Evolutionary conservation across 2,329 filamentous ascomycete genomes (phyloP), one percentile per base, ranked within the genome.

Genomic region (Fusarium staphyleae): DNA sequence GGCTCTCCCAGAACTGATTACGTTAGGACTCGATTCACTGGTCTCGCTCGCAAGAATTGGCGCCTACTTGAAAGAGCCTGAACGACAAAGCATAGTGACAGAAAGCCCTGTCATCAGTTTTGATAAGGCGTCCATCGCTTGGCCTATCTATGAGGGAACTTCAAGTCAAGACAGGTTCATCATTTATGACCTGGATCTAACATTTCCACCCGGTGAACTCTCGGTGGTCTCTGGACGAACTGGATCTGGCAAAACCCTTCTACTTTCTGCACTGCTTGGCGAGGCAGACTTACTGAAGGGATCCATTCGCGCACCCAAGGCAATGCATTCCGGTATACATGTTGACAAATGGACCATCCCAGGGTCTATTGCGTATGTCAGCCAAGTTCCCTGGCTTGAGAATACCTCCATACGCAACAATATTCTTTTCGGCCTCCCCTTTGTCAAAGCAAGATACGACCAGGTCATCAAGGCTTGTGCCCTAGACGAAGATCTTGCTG

Each of bases 301-400:
- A 1, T 77, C 73, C 4, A 76, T 93, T 40, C 79, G 80, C 22
- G 75, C 81, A 2, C 84, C 83, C 1, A 72, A 67, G 12, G 71
- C 80, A 1, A 62, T 76, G 0, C 70, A 80, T 0, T 65, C 75
- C 3, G 79, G 89, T 61, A 68, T 87, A 3, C 87, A 81, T 41
- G 75, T 68, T 37, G 75, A 70, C 29, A 81, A 89, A 55, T 92
- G 89, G 89, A 85, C 88, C 19, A 79, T 90, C 9, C 81, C 85
- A 5, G 80, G 81, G 3, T 81, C 87, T 1, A 80, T 91, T 39
- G 89, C 89, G 0, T 93, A 86, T 62, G 87, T 92, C 19, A 84
- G 87, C 3, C 88, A 92, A 66, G 90, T 88, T 8, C 89, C 90
- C 0, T 93, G 89, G 90, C 89, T 93, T 40, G 89, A 93, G 66